Conservation (phyloP, 805 yeast species). For the Spathaspora passalidarum region DNA sequence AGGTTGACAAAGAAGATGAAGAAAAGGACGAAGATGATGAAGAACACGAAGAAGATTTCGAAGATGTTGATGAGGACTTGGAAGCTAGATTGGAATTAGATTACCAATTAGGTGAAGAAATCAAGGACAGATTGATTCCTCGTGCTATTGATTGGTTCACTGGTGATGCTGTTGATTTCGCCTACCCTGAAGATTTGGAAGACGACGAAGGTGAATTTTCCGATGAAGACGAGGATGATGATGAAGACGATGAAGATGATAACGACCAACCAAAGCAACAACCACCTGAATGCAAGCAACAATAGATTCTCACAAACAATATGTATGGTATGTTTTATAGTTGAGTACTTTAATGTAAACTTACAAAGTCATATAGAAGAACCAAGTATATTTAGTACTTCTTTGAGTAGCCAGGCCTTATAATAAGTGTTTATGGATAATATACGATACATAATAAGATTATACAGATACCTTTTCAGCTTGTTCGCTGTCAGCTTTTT, state of each 20-base stretch:
- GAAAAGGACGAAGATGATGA: slow-evolving; percentile 45
- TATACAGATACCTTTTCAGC: not conserved
- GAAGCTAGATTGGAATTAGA: slow-evolving; percentile 87
- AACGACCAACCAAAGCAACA: slow-evolving; percentile 55
- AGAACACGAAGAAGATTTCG: slow-evolving; percentile 41
- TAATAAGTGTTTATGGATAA: no score
- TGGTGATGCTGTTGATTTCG: slow-evolving; percentile 87
- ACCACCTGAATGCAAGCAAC: slow-evolving; percentile 79
- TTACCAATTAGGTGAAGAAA: slow-evolving; percentile 93
- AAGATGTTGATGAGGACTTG: slow-evolving; percentile 60
- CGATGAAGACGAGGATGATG: slow-evolving; percentile 58
- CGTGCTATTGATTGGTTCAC: slow-evolving; percentile 99
- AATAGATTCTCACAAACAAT: slow-evolving; percentile 29
- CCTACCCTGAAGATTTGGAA: slow-evolving; percentile 52
- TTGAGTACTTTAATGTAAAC: not conserved
- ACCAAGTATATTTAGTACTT: no score
- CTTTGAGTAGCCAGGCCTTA: no score
- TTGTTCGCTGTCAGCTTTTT: not conserved
- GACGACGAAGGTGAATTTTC: slow-evolving; percentile 52
- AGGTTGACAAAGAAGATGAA: slow-evolving; percentile 41
- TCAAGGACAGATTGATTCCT: slow-evolving; percentile 93
- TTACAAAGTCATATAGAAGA: no score
- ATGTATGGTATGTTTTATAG: slow-evolving; percentile 1
- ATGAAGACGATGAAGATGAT: slow-evolving; percentile 59
- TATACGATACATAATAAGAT: not conserved